phyloP scores from a whole-genome alignment of 176 grass and related monocot species.

The Pontederia paniculata region DNA sequence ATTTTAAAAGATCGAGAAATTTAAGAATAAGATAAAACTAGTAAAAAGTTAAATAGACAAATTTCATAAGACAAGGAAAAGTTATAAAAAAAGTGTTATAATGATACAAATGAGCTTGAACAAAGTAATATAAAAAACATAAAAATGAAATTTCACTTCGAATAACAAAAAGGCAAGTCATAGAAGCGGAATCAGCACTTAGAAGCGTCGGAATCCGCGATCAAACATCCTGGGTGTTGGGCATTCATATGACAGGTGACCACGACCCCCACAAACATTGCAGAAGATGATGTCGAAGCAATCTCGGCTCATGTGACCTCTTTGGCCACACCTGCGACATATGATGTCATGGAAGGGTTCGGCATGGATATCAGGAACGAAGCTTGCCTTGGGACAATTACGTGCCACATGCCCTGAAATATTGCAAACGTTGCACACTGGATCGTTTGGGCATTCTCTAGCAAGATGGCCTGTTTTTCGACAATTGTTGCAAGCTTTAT shows the following conservation, averaged over 20 bases:
- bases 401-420: constrained; percentile 70
- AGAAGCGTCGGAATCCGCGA: constrained; percentile 46
- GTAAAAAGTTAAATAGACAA: too few species aligned
- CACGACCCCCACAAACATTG: constrained; percentile 75
- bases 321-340: constrained; percentile 58
- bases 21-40: too few species aligned
- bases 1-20: too few species aligned
- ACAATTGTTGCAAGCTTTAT: constrained; percentile 89
- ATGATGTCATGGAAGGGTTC: constrained; percentile 40
- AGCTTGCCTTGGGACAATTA: constrained; percentile 54
- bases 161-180: too few species aligned
- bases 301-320: constrained; percentile 61
- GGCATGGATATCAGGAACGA: constrained; percentile 47
- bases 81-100: too few species aligned
- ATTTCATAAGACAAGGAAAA: too few species aligned
- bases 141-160: too few species aligned
- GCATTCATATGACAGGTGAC: constrained; percentile 73
- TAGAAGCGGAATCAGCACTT: constrained; percentile 12
- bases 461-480: constrained; percentile 74
- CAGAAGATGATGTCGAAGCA: constrained; percentile 46
- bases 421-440: constrained; percentile 76
- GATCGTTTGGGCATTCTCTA: constrained; percentile 74
- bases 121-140: too few species aligned
- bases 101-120: too few species aligned
- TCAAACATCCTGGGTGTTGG: constrained; percentile 56